phyloP scores from a whole-genome alignment of 176 grass and related monocot genomes.

The Rhynchospora breviuscula region DNA sequence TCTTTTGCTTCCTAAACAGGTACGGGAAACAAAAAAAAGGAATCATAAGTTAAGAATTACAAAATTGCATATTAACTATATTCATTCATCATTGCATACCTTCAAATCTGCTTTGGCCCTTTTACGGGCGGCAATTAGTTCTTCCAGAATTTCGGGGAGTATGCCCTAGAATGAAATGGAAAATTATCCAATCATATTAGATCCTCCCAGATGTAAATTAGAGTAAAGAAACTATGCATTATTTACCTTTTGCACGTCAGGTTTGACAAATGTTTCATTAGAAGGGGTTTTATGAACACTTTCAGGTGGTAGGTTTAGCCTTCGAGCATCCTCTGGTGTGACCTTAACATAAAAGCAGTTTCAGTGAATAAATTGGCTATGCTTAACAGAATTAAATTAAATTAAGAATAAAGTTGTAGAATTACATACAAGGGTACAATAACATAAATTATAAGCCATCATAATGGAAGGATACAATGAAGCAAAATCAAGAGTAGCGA shows the following conservation, averaged over 20 bases:
- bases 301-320: conserved; percentile 70
- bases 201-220: background rate
- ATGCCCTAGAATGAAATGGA: conserved; percentile 56
- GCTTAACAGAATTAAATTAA: conserved; percentile 23
- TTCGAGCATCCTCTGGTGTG: conserved; percentile 74
- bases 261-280: conserved; percentile 94
- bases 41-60: conserved; percentile 16
- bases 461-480: conserved; percentile 99
- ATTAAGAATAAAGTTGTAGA: background rate
- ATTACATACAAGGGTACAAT: conserved; percentile 90
- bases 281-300: conserved; percentile 86
- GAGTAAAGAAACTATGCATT: background rate
- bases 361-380: background rate
- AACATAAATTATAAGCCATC: conserved; percentile 99
- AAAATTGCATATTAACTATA: conserved; percentile 17
- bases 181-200: background rate
- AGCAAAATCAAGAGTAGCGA: conserved; percentile 99
- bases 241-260: conserved; percentile 83
- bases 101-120: conserved; percentile 99
- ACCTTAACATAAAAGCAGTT: conserved; percentile 49
- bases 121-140: conserved; percentile 87
- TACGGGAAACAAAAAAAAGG: conserved; percentile 8
- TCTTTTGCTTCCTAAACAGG: conserved; percentile 87
- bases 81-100: conserved; percentile 33
- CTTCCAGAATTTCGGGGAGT: conserved; percentile 98